Evolutionary conservation across 306 rosid species (phyloP), one percentile per base, ranked within the genome.

Genomic region (Quercus glauca): DNA sequence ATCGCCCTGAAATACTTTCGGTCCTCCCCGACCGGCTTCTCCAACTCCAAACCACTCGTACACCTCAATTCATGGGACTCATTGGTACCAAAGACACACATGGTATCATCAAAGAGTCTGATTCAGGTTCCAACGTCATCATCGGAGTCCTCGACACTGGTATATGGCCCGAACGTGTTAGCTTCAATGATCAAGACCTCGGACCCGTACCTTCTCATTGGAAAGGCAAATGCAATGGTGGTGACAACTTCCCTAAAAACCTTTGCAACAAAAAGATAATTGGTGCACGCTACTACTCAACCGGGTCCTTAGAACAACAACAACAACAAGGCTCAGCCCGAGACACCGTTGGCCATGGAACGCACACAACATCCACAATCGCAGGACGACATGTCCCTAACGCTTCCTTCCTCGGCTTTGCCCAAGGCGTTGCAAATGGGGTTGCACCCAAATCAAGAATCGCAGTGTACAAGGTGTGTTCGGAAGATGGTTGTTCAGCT

Each of bases 181-280:
- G 76, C 33, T 78, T 83, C 43, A 4, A 41, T 5, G 86, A 83
- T 13, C 29, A 21, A 15, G 77, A 61, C 52, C 60, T 83, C 1
- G 18, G 37, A 20, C 73, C 71, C 33, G 19, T 83, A 29, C 86
- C 86, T 60, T 9, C 56, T 49, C 29, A 7, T 10, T 78, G 83
- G 86, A 78, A 45, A 67, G 86, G 77, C 2, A 6, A 52, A 45
- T 78, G 86, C 20, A 73, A 1, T 15, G 55, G 41, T 3, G 80
- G 86, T 53, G 75, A 61, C 1, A 3, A 43, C 25, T 83, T 83
- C 20, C 75, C 61, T 8, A 18, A 28, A 10, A 73, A 73, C 29
- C 68, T 75, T 4, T 83, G 86, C 83, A 83, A 83, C 83, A 78
- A 37, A 55, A 83, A 78, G 69, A 45, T 83, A 49, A 73, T 83